Evolutionary conservation across 352 stramenopile species (phyloP).

Genomic region (Phytophthora crassamura): DNA sequence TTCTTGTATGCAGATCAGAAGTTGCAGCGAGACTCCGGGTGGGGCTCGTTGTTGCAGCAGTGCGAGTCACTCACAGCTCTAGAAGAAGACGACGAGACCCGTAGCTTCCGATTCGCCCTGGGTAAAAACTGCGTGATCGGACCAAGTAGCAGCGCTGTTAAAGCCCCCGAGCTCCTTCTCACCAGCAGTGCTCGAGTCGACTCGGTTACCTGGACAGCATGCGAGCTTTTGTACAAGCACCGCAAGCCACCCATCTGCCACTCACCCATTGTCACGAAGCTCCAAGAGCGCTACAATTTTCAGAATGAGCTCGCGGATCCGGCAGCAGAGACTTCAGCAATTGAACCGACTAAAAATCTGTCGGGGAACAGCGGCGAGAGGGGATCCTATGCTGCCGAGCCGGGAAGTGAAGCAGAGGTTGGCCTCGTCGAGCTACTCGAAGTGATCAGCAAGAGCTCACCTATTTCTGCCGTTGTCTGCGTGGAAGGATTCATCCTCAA

Average conservation of each 20-base stretch:
- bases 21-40: conserved; percentile 38
- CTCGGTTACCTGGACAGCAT: conserved; percentile 60
- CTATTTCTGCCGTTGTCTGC: conserved; percentile 48
- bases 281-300: conserved; percentile 46
- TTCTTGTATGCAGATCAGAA: conserved; percentile 27
- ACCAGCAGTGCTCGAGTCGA: conserved; percentile 54
- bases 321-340: conserved; percentile 5
- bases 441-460: conserved; percentile 65
- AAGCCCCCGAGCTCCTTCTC: conserved; percentile 46
- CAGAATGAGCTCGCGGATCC: conserved; percentile 8
- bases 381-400: conserved; percentile 18
- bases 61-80: conserved; percentile 47
- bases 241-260: conserved; percentile 62
- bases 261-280: conserved; percentile 52
- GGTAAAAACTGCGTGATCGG: conserved; percentile 57
- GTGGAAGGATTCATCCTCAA: conserved; percentile 53
- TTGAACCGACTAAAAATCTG: background rate
- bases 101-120: conserved; percentile 32
- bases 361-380: background rate
- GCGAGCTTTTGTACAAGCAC: conserved; percentile 52
- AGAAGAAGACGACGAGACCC: conserved; percentile 2
- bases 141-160: conserved; percentile 12
- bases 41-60: conserved; percentile 56
- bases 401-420: conserved; percentile 46
- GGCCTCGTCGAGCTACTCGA: conserved; percentile 52